A percentile compares a stretch with the other conserved stretches of the same genome.
Evolutionary conservation across 2,329 filamentous ascomycete species (phyloP).

Genomic region (Pyricularia sp.): DNA sequence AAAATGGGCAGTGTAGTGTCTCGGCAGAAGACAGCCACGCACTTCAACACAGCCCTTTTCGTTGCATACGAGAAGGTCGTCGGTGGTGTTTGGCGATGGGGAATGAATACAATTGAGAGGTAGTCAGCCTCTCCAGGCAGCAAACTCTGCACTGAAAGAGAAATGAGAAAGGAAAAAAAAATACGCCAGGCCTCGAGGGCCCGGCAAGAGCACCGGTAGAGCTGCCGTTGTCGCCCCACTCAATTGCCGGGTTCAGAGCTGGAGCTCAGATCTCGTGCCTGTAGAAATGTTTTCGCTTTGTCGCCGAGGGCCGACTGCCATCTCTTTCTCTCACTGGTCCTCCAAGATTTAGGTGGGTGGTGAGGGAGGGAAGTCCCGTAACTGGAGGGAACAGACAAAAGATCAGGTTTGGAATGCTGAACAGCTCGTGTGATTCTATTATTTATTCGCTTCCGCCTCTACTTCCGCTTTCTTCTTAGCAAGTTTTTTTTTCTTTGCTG

Average conservation of each 20-base stretch:
- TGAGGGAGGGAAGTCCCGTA: background rate
- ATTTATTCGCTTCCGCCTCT: background rate
- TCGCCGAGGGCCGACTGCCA: background rate
- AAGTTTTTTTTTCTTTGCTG: background rate
- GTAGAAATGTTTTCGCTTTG: background rate
- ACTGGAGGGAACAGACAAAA: background rate
- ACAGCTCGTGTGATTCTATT: background rate
- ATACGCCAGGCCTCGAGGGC: background rate
- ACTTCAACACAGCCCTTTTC: background rate
- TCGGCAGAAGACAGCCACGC: background rate
- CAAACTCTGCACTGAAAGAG: background rate
- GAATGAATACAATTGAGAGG: background rate
- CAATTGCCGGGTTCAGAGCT: background rate
- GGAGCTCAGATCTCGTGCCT: background rate
- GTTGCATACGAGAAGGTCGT: background rate
- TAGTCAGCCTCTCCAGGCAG: background rate
- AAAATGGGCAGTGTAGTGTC: background rate
- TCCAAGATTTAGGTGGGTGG: background rate
- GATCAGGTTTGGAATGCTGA: background rate
- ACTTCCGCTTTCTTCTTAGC: background rate
- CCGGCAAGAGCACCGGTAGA: background rate
- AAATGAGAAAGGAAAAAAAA: background rate
- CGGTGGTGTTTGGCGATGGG: background rate
- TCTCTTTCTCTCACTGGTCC: background rate
- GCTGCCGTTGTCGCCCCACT: background rate